phyloP scores from a whole-genome alignment of 225 moss, liverwort and hornwort genomes.

The Asterella californica region DNA sequence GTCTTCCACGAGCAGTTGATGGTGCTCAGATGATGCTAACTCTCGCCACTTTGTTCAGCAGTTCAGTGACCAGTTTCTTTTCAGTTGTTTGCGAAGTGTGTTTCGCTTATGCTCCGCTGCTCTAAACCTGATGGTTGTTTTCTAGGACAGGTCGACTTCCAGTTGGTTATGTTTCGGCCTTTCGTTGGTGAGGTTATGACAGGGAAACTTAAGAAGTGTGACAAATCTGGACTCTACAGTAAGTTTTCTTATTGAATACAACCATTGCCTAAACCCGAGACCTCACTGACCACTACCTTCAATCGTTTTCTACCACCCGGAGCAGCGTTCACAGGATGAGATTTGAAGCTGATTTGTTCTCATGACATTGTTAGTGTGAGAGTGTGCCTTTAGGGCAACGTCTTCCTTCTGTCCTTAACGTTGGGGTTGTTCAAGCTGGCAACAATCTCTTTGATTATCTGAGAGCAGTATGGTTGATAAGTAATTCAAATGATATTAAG shows the following conservation, averaged over 20 bases:
- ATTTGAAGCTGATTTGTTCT: neutral
- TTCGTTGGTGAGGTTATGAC: slow-evolving; percentile 89
- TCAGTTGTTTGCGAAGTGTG: neutral
- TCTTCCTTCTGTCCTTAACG: neutral
- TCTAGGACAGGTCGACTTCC: slow-evolving; percentile 66
- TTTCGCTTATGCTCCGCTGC: neutral
- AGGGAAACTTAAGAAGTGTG: slow-evolving; percentile 84
- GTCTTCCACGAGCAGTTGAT: neutral
- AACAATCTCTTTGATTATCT: neutral
- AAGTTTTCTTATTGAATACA: slow-evolving; percentile 35
- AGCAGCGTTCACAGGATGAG: neutral
- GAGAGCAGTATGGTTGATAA: neutral
- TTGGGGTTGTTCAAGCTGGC: neutral
- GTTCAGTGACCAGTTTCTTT: neutral
- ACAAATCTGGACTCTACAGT: slow-evolving; percentile 86
- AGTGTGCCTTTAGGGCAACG: neutral
- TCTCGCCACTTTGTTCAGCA: neutral
- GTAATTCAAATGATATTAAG: neutral
- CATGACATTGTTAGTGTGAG: neutral
- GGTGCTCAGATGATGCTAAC: neutral
- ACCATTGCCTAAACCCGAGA: neutral
- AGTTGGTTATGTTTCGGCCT: slow-evolving; percentile 93
- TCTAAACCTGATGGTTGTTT: neutral
- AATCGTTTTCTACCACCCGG: neutral
- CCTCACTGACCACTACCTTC: too few species aligned